Evolutionary conservation across 306 rosid genomes (phyloP).

Genomic region (Fagus crenata): DNA sequence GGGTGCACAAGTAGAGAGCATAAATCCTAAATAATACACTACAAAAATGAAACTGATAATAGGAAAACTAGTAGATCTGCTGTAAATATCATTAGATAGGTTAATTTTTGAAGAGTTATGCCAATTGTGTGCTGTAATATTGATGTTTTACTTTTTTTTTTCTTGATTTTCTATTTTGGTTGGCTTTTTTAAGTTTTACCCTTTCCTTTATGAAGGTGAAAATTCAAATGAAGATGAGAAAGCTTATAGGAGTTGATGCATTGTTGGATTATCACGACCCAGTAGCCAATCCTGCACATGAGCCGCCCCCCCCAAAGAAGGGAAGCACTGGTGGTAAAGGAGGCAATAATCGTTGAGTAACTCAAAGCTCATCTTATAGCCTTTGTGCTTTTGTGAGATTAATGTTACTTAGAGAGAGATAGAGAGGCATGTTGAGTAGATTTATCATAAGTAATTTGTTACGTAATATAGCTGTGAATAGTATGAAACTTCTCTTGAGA

Average conservation of each 20-base stretch:
- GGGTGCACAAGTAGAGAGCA: too few species aligned
- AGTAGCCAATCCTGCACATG: constrained; percentile 50
- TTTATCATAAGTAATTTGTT: background rate
- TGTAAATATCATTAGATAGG: too few species aligned
- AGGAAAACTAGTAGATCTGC: too few species aligned
- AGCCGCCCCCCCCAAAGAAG: constrained; percentile 25
- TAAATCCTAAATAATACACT: too few species aligned
- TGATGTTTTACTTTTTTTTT: too few species aligned
- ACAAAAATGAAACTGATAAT: too few species aligned
- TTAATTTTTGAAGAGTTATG: too few species aligned
- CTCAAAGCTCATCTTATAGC: background rate
- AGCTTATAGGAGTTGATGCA: constrained; percentile 42
- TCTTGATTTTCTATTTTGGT: too few species aligned
- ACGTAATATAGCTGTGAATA: background rate
- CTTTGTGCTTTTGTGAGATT: background rate
- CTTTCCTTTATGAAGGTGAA: constrained; percentile 15
- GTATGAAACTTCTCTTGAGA: background rate
- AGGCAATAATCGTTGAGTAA: constrained; percentile 7
- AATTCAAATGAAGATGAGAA: constrained; percentile 34
- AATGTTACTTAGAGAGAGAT: background rate
- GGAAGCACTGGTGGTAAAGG: constrained; percentile 33
- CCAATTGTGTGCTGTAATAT: too few species aligned
- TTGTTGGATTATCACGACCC: constrained; percentile 47
- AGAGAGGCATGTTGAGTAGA: background rate
- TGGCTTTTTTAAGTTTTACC: too few species aligned